These are phyloP conservation scores for Cerioporus squamosus DNA, from an alignment of 1,284 basidiomycete genomes.

Conservation along the genomic window DNA sequence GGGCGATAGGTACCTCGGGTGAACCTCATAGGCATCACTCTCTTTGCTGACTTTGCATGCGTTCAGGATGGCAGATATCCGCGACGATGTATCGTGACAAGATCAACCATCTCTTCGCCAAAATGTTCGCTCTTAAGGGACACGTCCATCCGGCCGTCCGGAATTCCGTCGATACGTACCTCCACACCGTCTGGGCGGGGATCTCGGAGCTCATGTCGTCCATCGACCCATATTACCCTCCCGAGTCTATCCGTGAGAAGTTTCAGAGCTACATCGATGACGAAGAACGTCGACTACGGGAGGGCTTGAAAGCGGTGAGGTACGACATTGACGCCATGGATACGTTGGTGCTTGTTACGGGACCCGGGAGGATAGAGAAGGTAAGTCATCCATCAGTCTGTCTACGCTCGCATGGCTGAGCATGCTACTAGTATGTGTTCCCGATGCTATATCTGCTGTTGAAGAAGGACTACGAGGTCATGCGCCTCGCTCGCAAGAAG, in stretches of 20 bases:
- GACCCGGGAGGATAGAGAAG: constrained; percentile 30
- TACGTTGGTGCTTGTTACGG: constrained; percentile 30
- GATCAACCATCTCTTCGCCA: constrained; percentile 28
- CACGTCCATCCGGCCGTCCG: constrained; percentile 4
- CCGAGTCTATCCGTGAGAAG: constrained; percentile 5
- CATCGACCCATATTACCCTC: background rate
- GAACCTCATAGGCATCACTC: background rate
- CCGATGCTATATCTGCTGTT: constrained; percentile 26
- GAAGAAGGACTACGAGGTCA: constrained; percentile 23
- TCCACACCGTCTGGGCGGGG: constrained; percentile 16
- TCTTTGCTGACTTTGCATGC: too few species aligned
- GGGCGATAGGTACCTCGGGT: constrained; percentile 42
- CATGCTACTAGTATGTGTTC: constrained; percentile 35
- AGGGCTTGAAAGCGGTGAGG: constrained; percentile 22
- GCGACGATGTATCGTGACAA: constrained; percentile 15
- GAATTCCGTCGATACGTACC: constrained; percentile 27
- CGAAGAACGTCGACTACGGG: constrained; percentile 32
- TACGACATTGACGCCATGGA: constrained; percentile 32
- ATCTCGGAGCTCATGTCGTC: constrained; percentile 9
- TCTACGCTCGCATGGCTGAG: background rate
- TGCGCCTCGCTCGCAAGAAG: constrained; percentile 18
- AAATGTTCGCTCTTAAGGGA: constrained; percentile 30
- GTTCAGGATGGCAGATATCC: constrained; percentile 8
- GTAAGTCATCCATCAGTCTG: constrained; percentile 8
- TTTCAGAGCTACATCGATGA: constrained; percentile 27